Base-by-base conservation (phyloP, 805 yeast genomes). In the Ogataea henricii region DNA sequence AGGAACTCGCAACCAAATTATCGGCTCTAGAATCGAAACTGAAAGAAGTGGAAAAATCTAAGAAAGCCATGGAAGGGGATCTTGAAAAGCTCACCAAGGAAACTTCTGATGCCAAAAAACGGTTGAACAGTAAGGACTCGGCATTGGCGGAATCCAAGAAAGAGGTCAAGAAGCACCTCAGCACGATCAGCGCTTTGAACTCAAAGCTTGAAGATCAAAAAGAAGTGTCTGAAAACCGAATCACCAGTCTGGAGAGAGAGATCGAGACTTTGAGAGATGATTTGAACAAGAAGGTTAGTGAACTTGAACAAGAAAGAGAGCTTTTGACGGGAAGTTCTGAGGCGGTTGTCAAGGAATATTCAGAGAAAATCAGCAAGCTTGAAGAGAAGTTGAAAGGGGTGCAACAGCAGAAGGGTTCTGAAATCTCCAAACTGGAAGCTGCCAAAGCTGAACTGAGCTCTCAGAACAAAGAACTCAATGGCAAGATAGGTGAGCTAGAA, bases 241-340 rank as follows among this genome's bases (percentile, higher is more conserved):
- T 68, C 1, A 39, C 56, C 1, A 53, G 58, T 1, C 51, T 68
- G 12, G 68, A 70, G 38, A 46, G 45, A 4, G 69, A 69, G 23
- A 56, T 73, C 3, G 38, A 49, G 10, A 39, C 48, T 0, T 54
- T 74, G 36, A 66, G 68, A 22, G 52, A 59, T 1, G 69, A 71
- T 1, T 52, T 79, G 36, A 67, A 66, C 16, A 53, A 55, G 16
- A 79, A 75, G 51, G 54, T 56, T 1, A 50, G 62, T 34, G 82
- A 76, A 36, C 72, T 80, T 49, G 85, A 80, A 40, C 69, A 68
- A 27, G 85, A 80, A 55, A 65, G 85, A 46, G 66, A 63, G 10
- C 62, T 75, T 55, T 58, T 78, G 10, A 72, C 72, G 45, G 76
- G 77, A 45, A 75, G 67, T 41, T 79, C 85, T 0, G 81, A 77